A percentile compares a stretch with the other conserved stretches of the same genome.
phyloP scores from a whole-genome alignment of 129 eudicot genomes.

The Logfia minima region DNA sequence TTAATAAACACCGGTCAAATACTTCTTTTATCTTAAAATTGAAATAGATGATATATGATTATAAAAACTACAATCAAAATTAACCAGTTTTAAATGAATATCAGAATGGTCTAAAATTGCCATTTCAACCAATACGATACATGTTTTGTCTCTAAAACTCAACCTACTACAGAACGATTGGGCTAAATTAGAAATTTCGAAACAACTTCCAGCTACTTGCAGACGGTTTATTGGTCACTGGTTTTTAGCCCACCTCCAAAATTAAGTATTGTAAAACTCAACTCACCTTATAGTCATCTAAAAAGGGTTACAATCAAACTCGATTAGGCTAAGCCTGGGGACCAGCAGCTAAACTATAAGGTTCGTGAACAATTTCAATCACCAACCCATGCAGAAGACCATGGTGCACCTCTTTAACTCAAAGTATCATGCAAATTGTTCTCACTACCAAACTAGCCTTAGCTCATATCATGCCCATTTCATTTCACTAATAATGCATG shows the following conservation, averaged over 20 bases:
- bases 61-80: no score
- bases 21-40: no score
- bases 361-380: slow-evolving; percentile 27
- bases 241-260: neutral
- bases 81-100: no score
- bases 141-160: neutral
- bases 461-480: slow-evolving; percentile 30
- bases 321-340: neutral
- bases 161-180: neutral
- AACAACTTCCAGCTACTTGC: neutral
- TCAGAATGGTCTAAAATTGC: no score
- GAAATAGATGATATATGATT: no score
- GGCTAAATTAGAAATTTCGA: no score
- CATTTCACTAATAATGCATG: slow-evolving; percentile 23
- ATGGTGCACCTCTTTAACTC: neutral
- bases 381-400: slow-evolving; percentile 14
- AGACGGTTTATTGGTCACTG: neutral
- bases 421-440: slow-evolving; percentile 41
- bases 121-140: neutral
- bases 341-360: slow-evolving; percentile 7
- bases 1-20: neutral
- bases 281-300: neutral
- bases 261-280: neutral
- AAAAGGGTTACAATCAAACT: neutral
- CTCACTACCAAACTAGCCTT: slow-evolving; percentile 40